Evolutionary conservation across 192 early-diverging fungal species (phyloP), one percentile per base, ranked within the genome.

Genomic region (Lunasporangiospora selenospora): DNA sequence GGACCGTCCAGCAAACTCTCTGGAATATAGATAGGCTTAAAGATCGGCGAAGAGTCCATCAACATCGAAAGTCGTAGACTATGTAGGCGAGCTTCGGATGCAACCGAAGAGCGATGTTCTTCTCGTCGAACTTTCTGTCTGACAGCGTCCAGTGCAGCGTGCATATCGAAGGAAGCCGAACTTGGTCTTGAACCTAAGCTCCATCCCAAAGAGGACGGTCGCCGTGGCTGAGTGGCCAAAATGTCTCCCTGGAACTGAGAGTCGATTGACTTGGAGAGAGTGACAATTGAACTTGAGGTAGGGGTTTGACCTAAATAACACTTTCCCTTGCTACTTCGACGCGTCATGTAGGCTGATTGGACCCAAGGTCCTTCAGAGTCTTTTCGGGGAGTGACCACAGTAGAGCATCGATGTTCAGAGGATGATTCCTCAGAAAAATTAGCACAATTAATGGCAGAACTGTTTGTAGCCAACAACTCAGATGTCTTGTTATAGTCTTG

Each of bases 331-430:
- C 67, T 73, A 0, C 40, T 42, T 10, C 67, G 67, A 15, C 67
- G 67, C 18, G 67, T 73, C 67, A 73, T 73, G 40, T 73, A 73
- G 0, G 53, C 58, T 1, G 67, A 54, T 29, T 73, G 67, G 18
- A 73, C 54, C 67, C 67, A 73, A 1, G 45, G 58, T 13, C 31
- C 56, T 11, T 54, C 36, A 0, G 44, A 11, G 37, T 19, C 45
- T 7, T 11, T n/a, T n/a, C n/a, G n/a, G n/a, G n/a, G n/a, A n/a
- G n/a, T n/a, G n/a, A n/a, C n/a, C n/a, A n/a, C n/a, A n/a, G n/a
- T n/a, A n/a, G n/a, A n/a, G n/a, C n/a, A n/a, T n/a, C n/a, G n/a
- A n/a, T n/a, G n/a, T n/a, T n/a, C n/a, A n/a, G n/a, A n/a, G n/a
- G n/a, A n/a, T n/a, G n/a, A n/a, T n/a, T n/a, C n/a, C n/a, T n/a